Conservation (phyloP, 805 yeast genomes). For the Lipomyces chichibuensis region DNA sequence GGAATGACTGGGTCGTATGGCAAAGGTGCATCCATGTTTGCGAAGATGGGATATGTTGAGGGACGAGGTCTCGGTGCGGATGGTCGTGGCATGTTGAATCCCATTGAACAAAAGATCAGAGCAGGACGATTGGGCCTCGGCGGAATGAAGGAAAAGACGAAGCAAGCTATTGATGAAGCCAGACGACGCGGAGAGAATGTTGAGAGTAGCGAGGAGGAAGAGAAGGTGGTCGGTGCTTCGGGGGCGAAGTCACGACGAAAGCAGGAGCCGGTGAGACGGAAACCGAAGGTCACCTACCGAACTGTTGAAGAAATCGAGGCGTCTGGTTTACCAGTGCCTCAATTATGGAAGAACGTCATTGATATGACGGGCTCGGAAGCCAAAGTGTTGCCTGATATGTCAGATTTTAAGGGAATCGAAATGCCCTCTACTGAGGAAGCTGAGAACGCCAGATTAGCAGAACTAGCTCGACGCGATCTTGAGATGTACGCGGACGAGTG, state of each 20-base stretch:
- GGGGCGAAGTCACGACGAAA: constrained; percentile 34
- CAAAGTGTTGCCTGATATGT: constrained; percentile 31
- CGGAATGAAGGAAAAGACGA: constrained; percentile 52
- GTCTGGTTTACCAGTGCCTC: constrained; percentile 41
- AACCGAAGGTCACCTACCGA: constrained; percentile 36
- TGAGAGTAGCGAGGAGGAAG: constrained; percentile 34
- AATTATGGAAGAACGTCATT: constrained; percentile 36
- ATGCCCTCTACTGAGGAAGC: constrained; percentile 15
- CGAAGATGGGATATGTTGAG: constrained; percentile 81
- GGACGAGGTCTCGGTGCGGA: constrained; percentile 84
- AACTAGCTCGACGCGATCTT: constrained; percentile 31
- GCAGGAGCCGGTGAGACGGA: constrained; percentile 13
- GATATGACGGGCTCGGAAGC: constrained; percentile 37
- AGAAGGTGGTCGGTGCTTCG: constrained; percentile 17
- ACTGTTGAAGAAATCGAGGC: constrained; percentile 42
- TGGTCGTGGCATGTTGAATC: constrained; percentile 75
- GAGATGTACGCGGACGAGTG: constrained; percentile 36
- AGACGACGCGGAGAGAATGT: constrained; percentile 31
- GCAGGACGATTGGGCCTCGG: constrained; percentile 79
- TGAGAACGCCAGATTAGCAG: constrained; percentile 18
- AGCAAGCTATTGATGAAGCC: constrained; percentile 36
- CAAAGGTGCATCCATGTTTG: constrained; percentile 76
- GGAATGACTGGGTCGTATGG: constrained; percentile 51
- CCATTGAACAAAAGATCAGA: constrained; percentile 70
- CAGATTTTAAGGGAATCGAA: constrained; percentile 9